These are phyloP conservation scores for Cornus suecica DNA, from an alignment of 148 eudicot species.

Conservation along the genomic window DNA sequence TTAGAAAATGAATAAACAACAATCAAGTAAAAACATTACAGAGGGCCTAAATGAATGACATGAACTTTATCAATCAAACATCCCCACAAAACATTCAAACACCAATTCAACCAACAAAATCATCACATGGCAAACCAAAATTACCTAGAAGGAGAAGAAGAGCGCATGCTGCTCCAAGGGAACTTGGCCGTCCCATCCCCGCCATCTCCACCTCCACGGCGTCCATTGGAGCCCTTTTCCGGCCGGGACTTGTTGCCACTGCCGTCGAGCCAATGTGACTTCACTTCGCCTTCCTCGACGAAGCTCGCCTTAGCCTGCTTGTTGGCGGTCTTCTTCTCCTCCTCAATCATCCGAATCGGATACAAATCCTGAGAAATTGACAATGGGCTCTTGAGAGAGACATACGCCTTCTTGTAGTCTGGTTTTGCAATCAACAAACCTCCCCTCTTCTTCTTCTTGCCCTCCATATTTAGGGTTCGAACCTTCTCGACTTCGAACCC, in stretches of 20 bases:
- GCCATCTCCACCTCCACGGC: neutral
- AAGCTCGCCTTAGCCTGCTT: constrained; percentile 63
- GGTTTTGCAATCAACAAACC: constrained; percentile 76
- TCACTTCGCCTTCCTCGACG: constrained; percentile 57
- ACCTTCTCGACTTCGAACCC: constrained; percentile 86
- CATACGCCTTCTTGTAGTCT: constrained; percentile 85
- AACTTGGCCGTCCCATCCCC: constrained; percentile 43
- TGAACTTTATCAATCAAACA: too few species aligned
- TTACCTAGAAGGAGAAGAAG: constrained; percentile 45
- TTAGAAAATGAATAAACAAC: too few species aligned
- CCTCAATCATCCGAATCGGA: constrained; percentile 61
- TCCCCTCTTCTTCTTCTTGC: constrained; percentile 89
- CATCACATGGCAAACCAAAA: constrained; percentile 2
- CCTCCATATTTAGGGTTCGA: constrained; percentile 81
- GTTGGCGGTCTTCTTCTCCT: constrained; percentile 48
- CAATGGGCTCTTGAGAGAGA: constrained; percentile 57
- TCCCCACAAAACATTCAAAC: constrained; percentile 6
- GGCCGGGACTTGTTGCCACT: neutral
- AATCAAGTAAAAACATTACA: too few species aligned
- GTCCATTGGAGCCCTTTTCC: neutral
- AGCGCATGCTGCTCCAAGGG: constrained; percentile 75
- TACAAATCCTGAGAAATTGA: constrained; percentile 75
- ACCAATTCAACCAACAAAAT: neutral
- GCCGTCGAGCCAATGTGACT: constrained; percentile 80
- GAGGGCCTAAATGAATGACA: too few species aligned